A percentile compares a stretch with the other conserved stretches of the same genome.
These are phyloP conservation scores for Flaveria brownii DNA, from an alignment of 129 eudicot species.

Conservation along the genomic window DNA sequence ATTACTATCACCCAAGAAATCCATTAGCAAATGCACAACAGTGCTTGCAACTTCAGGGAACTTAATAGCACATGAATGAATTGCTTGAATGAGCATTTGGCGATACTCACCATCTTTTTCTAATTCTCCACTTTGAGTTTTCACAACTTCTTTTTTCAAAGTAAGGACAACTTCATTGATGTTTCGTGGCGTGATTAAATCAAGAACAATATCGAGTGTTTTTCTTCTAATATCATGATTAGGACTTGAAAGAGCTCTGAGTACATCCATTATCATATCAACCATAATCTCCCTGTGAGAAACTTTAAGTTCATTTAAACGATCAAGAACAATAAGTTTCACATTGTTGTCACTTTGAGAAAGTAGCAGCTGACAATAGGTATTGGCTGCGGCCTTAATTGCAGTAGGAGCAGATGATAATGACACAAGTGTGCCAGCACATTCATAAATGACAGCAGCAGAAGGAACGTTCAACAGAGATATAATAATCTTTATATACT, in stretches of 20 bases:
- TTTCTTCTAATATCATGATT: constrained; percentile 90
- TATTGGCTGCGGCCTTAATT: constrained; percentile 88
- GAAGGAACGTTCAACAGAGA: constrained; percentile 84
- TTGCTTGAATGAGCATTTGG: constrained; percentile 96
- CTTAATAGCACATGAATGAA: constrained; percentile 95
- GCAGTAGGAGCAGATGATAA: constrained; percentile 96
- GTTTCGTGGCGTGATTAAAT: constrained; percentile 87
- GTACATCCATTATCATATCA: constrained; percentile 95
- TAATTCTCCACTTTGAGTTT: constrained; percentile 91
- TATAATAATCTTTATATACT: constrained; percentile 80
- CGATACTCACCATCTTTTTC: constrained; percentile 96
- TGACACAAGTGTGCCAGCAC: constrained; percentile 95
- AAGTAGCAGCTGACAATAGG: constrained; percentile 86
- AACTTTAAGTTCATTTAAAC: constrained; percentile 76
- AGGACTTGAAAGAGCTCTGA: constrained; percentile 95
- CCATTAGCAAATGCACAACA: constrained; percentile 93
- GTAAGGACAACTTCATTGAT: constrained; percentile 89
- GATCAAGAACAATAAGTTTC: constrained; percentile 93
- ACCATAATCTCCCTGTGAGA: constrained; percentile 87
- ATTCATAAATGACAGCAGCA: constrained; percentile 89
- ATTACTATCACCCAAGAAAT: constrained; percentile 94
- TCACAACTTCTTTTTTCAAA: constrained; percentile 88
- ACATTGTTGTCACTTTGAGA: constrained; percentile 97
- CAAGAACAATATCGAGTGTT: constrained; percentile 89
- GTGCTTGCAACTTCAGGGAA: constrained; percentile 98